Percentiles rank a stretch among this genome's conserved stretches.
Conservation (phyloP, 2,329 filamentous ascomycete genomes). For the Colletotrichum cordylinicola region DNA sequence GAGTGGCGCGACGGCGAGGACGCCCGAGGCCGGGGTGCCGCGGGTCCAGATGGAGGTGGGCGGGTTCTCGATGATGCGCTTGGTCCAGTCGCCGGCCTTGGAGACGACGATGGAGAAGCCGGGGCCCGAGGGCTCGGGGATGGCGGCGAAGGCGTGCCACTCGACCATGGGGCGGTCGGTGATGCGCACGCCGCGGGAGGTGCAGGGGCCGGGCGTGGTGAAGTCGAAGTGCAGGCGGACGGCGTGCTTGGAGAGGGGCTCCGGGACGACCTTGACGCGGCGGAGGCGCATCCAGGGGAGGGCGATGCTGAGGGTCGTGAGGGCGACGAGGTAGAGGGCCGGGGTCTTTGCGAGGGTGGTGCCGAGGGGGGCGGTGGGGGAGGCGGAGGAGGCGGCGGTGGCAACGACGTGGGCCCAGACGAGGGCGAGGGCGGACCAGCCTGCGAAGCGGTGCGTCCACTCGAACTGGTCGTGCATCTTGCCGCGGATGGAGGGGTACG, state of each 20-base stretch:
- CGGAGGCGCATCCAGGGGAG: conserved; percentile 78
- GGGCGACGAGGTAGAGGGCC: conserved; percentile 70
- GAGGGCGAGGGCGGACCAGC: conserved; percentile 69
- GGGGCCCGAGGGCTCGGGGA: conserved; percentile 57
- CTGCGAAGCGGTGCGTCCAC: conserved; percentile 72
- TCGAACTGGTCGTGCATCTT: conserved; percentile 74
- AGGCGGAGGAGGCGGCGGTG: conserved; percentile 53
- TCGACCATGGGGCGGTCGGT: conserved; percentile 69
- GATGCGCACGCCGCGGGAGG: conserved; percentile 51
- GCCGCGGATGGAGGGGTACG: conserved; percentile 68
- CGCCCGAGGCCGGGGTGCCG: conserved; percentile 70
- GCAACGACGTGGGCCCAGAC: conserved; percentile 68
- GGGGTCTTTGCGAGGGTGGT: conserved; percentile 42
- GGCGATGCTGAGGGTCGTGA: conserved; percentile 69
- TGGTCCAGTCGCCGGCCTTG: conserved; percentile 79
- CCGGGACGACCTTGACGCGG: conserved; percentile 69
- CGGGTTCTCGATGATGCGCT: conserved; percentile 63
- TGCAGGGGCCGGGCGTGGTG: conserved; percentile 54
- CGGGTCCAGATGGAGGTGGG: conserved; percentile 71
- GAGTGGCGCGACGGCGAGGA: conserved; percentile 70
- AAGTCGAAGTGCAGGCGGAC: conserved; percentile 75
- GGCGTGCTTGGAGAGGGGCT: conserved; percentile 75
- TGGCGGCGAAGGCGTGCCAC: conserved; percentile 79
- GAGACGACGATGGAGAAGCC: conserved; percentile 76
- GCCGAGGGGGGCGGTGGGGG: conserved; percentile 39